Conservation (phyloP, 2,329 filamentous ascomycete genomes). For the Stachybotrys chlorohalonatus region DNA sequence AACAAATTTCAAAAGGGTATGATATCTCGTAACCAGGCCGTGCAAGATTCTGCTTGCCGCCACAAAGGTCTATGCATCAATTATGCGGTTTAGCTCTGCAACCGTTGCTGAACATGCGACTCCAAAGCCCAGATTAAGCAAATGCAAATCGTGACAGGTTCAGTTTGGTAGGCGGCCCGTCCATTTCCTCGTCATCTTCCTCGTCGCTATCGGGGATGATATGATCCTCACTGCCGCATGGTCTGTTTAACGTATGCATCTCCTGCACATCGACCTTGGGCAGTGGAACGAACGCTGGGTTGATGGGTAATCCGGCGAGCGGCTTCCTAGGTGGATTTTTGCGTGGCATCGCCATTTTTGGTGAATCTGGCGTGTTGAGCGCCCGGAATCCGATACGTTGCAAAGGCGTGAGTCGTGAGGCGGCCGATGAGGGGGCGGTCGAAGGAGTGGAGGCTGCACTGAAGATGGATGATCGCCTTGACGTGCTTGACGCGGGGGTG, state of each 20-base stretch:
- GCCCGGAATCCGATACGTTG: constrained; percentile 44
- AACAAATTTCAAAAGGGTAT: not conserved
- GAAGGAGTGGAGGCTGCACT: constrained; percentile 27
- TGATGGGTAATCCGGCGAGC: constrained; percentile 31
- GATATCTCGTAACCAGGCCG: not conserved
- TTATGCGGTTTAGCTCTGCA: no score
- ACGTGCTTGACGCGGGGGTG: constrained; percentile 26
- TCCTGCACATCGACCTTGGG: constrained; percentile 45
- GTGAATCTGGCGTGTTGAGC: constrained; percentile 14
- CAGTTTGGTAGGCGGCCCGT: constrained; percentile 23
- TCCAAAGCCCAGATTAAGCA: constrained; percentile 7
- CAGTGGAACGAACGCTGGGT: constrained; percentile 46
- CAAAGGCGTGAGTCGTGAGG: constrained; percentile 39
- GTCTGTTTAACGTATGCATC: constrained; percentile 39
- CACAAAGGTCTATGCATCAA: not conserved
- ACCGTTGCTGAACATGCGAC: not conserved
- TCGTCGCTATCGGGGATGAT: constrained; percentile 44
- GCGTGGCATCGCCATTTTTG: constrained; percentile 18
- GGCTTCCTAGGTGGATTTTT: constrained; percentile 13
- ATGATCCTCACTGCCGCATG: constrained; percentile 47
- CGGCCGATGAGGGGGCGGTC: constrained; percentile 32
- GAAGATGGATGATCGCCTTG: constrained; percentile 25
- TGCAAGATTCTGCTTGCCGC: not conserved
- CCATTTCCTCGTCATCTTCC: constrained; percentile 31
- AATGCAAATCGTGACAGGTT: constrained; percentile 42